Evolutionary conservation across 2,329 filamentous ascomycete species (phyloP).

Genomic region (Penicillium sp.): DNA sequence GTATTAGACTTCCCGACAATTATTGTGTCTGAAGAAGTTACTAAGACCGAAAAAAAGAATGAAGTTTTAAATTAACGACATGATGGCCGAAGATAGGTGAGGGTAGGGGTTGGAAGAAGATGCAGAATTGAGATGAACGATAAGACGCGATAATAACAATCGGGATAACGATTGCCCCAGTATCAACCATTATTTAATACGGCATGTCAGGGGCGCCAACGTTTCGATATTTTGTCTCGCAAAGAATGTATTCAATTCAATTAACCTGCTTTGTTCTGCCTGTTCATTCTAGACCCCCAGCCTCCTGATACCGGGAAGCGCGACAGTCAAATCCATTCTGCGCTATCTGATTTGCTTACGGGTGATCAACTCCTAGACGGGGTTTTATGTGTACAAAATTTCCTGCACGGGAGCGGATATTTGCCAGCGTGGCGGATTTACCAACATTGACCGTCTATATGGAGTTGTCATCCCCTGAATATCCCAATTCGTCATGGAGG

Average conservation of each 20-base stretch:
- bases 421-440: slow-evolving; percentile 7
- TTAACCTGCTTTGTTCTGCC: background rate
- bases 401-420: slow-evolving; percentile 2
- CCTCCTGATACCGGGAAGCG: background rate
- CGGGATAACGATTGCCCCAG: slow-evolving; percentile 13
- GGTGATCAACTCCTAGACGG: background rate
- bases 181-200: slow-evolving; percentile 2
- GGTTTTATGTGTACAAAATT: slow-evolving; percentile 4
- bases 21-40: background rate
- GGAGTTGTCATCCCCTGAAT: background rate
- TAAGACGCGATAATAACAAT: slow-evolving; percentile 15
- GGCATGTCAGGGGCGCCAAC: background rate
- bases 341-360: background rate
- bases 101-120: slow-evolving; percentile 12
- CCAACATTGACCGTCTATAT: background rate
- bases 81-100: slow-evolving; percentile 6
- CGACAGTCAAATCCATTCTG: background rate
- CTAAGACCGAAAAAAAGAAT: background rate
- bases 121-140: slow-evolving; percentile 11
- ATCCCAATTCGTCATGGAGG: background rate
- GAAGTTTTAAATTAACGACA: slow-evolving; percentile 3
- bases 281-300: background rate
- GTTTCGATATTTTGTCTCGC: background rate
- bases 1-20: background rate
- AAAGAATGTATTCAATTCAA: background rate